Base-by-base conservation (phyloP, 805 yeast species). In the Zygosaccharomyces rouxii region DNA sequence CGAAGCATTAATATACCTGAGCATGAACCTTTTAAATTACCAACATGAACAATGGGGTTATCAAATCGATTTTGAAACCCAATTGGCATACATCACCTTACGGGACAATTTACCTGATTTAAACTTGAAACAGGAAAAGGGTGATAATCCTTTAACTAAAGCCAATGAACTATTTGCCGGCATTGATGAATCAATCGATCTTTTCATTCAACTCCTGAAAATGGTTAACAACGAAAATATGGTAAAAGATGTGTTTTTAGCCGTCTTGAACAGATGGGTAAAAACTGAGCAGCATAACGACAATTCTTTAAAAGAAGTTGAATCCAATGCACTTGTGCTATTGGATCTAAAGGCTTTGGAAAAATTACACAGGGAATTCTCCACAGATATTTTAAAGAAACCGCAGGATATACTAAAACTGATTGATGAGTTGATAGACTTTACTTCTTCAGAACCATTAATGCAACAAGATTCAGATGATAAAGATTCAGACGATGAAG, bases 271-370 rank as follows among this genome's bases (percentile, higher is more conserved):
- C 48, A 70, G 82, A 55, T 87, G 95, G 90, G 71, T 86, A 7
- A 51, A 38, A 29, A 42, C 33, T 7, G 46, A 35, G 10, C 19
- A 28, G 5, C 19, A 6, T 13, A 41, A 22, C 9, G 22, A 26
- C 11, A 31, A 22, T 7, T 30, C 33, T n/a, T 18, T 30, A 14
- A 42, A 40, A 23, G 47, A 35, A 4, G 70, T 68, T 2, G 69
- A 70, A 4, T 73, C 76, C 50, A 84, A 87, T n/a, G 75, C 79
- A 45, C 55, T 74, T 6, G 71, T 78, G 46, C 67, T 86, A 31
- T 67, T 80, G 5, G 84, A 85, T 58, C 68, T 88, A 50, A 77
- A 83, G 50, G 59, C 88, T 9, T 64, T 90, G 44, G 94, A 89
- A 59, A 65, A 69, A 28, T 67, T 87, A 29, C 79, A 82, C 21